Evolutionary conservation across 2,329 filamentous ascomycete genomes (phyloP).

Genomic region (Pseudogymnoascus sp.): DNA sequence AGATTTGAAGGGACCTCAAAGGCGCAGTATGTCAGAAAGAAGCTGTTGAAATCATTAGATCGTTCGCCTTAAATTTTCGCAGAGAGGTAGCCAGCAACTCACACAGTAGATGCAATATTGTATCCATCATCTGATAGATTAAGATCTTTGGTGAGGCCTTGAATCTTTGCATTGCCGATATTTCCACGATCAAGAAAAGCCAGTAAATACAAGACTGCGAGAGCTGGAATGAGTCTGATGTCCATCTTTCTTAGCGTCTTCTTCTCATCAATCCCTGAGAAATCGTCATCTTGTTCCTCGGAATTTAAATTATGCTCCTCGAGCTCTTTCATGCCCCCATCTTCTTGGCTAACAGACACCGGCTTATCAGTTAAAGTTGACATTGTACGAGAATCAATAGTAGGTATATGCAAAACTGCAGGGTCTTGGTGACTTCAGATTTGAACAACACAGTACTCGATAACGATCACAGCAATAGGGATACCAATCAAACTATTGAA

Average conservation of each 20-base stretch:
- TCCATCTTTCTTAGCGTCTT: neutral
- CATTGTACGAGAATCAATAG: neutral
- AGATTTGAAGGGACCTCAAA: constrained; percentile 62
- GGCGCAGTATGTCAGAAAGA: constrained; percentile 47
- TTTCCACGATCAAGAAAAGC: constrained; percentile 67
- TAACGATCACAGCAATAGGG: neutral
- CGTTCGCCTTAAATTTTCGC: constrained; percentile 50
- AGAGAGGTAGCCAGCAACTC: neutral
- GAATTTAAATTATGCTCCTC: neutral
- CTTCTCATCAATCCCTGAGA: neutral
- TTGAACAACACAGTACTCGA: neutral
- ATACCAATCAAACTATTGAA: neutral
- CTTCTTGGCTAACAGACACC: neutral
- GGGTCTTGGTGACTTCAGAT: neutral
- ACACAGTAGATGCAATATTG: constrained; percentile 33
- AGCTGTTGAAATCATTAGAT: constrained; percentile 50
- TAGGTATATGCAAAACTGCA: neutral
- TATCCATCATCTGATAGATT: constrained; percentile 6
- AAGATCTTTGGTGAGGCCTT: constrained; percentile 12
- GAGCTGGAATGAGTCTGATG: constrained; percentile 19
- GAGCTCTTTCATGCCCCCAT: neutral
- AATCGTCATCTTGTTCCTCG: neutral
- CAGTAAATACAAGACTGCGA: constrained; percentile 48
- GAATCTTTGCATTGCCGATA: constrained; percentile 56
- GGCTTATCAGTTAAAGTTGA: neutral